phyloP scores from a whole-genome alignment of 192 early-diverging fungal genomes.

The Spinellus fusiger region DNA sequence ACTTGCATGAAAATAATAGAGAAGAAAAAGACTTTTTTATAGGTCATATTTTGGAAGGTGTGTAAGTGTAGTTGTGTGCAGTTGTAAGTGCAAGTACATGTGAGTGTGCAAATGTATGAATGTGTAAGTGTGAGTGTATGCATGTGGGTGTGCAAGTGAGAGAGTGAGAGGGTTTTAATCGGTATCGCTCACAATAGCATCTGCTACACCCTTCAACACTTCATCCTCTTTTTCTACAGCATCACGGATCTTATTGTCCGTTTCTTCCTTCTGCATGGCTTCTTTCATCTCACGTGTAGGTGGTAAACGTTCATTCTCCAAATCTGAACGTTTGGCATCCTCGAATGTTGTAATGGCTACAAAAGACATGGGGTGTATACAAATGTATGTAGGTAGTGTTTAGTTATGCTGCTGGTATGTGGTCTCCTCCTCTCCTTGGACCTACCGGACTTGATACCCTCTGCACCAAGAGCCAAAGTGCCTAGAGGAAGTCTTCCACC shows the following conservation, averaged over 20 bases:
- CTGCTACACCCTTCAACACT: constrained; percentile 21
- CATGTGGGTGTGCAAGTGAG: neutral
- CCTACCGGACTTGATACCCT: constrained; percentile 82
- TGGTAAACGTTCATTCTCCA: constrained; percentile 90
- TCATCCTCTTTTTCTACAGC: constrained; percentile 29
- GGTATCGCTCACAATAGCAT: constrained; percentile 24
- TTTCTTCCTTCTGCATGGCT: constrained; percentile 25
- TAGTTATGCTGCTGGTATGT: too few relatives aligned
- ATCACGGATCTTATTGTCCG: constrained; percentile 28
- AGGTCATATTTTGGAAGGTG: too few relatives aligned
- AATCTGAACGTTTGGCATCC: constrained; percentile 83
- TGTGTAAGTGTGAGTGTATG: neutral
- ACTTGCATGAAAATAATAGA: too few relatives aligned
- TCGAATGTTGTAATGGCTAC: constrained; percentile 87
- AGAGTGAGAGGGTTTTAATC: neutral
- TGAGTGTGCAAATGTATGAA: neutral
- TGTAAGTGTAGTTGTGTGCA: too few relatives aligned
- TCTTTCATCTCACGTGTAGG: constrained; percentile 56
- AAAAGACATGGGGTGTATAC: neutral
- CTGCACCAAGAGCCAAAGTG: constrained; percentile 80
- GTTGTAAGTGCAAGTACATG: neutral
- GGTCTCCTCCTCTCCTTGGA: neutral
- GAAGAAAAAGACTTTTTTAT: too few relatives aligned
- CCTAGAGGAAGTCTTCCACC: constrained; percentile 82
- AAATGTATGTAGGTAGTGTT: neutral